Evolutionary conservation across 1,284 basidiomycete species (phyloP).

Genomic region (Meira nashicola): DNA sequence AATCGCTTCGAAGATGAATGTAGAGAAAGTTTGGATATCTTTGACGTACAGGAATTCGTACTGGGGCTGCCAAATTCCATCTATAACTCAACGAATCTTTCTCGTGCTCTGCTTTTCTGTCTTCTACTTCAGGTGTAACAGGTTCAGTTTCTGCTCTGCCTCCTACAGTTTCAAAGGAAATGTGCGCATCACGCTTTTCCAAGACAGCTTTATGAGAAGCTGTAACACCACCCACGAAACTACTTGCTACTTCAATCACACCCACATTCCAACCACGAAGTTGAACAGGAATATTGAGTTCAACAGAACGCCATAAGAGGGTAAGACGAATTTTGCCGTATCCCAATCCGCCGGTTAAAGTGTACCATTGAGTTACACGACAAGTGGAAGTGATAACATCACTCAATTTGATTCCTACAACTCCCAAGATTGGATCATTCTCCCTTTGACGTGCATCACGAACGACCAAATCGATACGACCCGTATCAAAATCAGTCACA

Average conservation of each 20-base stretch:
- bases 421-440: slow-evolving; percentile 38
- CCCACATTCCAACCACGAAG: slow-evolving; percentile 46
- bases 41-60: slow-evolving; percentile 15
- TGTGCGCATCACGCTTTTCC: slow-evolving; percentile 16
- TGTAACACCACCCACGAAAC: slow-evolving; percentile 25
- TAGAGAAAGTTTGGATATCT: slow-evolving; percentile 22
- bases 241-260: slow-evolving; percentile 28
- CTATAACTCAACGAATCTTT: slow-evolving; percentile 25
- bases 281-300: slow-evolving; percentile 34
- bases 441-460: slow-evolving; percentile 42
- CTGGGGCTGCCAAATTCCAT: slow-evolving; percentile 24
- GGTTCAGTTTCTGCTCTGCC: slow-evolving; percentile 29
- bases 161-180: slow-evolving; percentile 33
- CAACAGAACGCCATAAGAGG: slow-evolving; percentile 38
- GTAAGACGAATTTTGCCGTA: slow-evolving; percentile 42
- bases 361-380: slow-evolving; percentile 30
- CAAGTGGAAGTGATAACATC: slow-evolving; percentile 32
- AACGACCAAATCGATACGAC: slow-evolving; percentile 36
- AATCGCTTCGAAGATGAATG: slow-evolving; percentile 32
- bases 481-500: slow-evolving; percentile 35
- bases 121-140: slow-evolving; percentile 20
- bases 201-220: not conserved
- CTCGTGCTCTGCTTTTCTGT: slow-evolving; percentile 21
- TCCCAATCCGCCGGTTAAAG: slow-evolving; percentile 38
- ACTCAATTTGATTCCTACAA: slow-evolving; percentile 31